Percentiles rank a stretch among this genome's conserved stretches.
Evolutionary conservation across 2,329 filamentous ascomycete species (phyloP).

Genomic region (Hirsutella minnesotensis): DNA sequence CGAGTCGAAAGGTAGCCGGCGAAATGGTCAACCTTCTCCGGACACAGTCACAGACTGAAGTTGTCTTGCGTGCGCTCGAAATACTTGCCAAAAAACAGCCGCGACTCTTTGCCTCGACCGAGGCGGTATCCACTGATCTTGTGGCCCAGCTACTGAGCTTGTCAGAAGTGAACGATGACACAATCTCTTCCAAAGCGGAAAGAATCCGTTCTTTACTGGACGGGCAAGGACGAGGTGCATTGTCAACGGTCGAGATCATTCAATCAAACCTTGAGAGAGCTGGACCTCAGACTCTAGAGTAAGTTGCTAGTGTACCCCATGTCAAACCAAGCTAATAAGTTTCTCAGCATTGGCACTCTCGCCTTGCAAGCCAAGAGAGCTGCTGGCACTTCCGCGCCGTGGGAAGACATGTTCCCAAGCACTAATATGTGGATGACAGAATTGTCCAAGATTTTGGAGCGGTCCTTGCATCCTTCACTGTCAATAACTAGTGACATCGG

Average conservation of each 20-base stretch:
- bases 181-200: conserved; percentile 26
- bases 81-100: conserved; percentile 33
- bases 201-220: conserved; percentile 35
- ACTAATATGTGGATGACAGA: conserved; percentile 53
- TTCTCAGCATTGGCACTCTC: conserved; percentile 37
- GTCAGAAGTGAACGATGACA: conserved; percentile 33
- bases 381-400: conserved; percentile 13
- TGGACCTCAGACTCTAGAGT: conserved; percentile 37
- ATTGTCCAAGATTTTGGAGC: conserved; percentile 41
- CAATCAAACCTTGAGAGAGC: conserved; percentile 42
- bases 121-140: conserved; percentile 34
- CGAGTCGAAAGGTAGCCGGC: conserved; percentile 19
- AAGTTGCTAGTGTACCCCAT: conserved; percentile 12
- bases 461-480: conserved; percentile 47
- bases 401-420: conserved; percentile 49
- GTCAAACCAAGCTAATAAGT: not conserved
- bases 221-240: conserved; percentile 25
- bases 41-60: conserved; percentile 15
- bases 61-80: conserved; percentile 33
- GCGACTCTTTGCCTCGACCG: conserved; percentile 29
- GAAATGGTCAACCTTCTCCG: conserved; percentile 23
- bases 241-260: conserved; percentile 38
- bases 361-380: conserved; percentile 31
- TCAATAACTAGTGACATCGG: conserved; percentile 63
- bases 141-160: conserved; percentile 41